Conservation (phyloP, 176 grass and related monocot species). For the Urochloa ruziziensis region DNA sequence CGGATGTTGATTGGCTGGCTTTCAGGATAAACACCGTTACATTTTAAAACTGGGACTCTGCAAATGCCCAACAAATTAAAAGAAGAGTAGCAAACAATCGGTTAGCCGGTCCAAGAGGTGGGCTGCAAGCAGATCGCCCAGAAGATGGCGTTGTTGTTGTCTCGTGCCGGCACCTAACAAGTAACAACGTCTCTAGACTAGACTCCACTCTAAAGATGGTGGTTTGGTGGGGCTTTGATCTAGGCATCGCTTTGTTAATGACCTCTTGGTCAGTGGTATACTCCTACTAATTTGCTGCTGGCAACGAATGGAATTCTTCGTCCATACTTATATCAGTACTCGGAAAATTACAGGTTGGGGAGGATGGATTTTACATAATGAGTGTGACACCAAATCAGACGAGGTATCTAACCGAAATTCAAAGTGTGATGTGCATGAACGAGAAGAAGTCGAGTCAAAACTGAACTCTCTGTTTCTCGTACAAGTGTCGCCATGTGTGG, state of each 20-base stretch:
- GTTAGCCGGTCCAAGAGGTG: conserved; percentile 28
- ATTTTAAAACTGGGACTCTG: neutral
- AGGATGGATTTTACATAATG: neutral
- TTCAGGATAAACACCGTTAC: neutral
- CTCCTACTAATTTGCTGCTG: neutral
- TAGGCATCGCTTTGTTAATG: neutral
- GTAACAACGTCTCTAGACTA: neutral
- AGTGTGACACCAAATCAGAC: neutral
- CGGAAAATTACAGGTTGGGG: neutral
- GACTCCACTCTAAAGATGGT: neutral
- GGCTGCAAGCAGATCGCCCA: conserved; percentile 14
- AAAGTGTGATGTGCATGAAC: neutral
- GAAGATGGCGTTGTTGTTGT: conserved; percentile 12
- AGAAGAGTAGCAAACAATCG: neutral
- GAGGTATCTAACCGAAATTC: neutral
- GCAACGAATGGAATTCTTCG: neutral
- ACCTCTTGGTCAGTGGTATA: neutral
- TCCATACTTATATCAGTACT: neutral
- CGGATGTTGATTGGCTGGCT: neutral
- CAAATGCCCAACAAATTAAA: neutral
- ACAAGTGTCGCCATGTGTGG: neutral
- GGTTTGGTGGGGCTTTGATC: neutral
- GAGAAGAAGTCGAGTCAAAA: conserved; percentile 18
- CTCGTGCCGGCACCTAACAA: conserved; percentile 1
- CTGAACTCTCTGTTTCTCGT: neutral